Base-by-base conservation (phyloP, 2,329 filamentous ascomycete species). In the Fonsecaea nubica region DNA sequence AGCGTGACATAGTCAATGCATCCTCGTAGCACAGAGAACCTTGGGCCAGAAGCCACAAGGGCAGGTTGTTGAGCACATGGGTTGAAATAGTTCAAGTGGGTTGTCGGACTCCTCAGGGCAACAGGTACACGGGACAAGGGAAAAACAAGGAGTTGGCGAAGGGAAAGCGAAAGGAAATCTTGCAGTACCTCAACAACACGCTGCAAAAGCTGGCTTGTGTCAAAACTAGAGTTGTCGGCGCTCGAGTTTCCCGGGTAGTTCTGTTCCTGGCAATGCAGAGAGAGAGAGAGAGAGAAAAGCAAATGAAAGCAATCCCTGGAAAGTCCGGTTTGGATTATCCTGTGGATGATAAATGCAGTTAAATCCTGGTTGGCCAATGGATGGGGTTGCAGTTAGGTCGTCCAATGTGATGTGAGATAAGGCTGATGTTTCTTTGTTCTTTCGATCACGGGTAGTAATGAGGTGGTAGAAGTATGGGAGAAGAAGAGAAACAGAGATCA, bases 171-270 rank as follows among this genome's bases (percentile, higher is more conserved):
- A 61, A 36, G 58, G 54, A 61, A 61, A 30, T 30, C n/a, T 42
- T 52, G 45, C 38, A 61, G 58, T 61, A 61, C 58, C 58, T 61
- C 58, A 61, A 61, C 58, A 61, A 40, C 45, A 61, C 45, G 58
- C 32, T 54, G 58, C 50, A 36, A 54, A 54, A 38, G 42, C 57
- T 40, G 57, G 42, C 40, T 59, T 42, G 38, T 48, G 45, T 59
- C 57, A 59, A 59, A 59, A 32, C 45, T 42, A 50, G 30, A 45
- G 25, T 52, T 50, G 57, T 59, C 57, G 57, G 50, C 2, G 10
- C 33, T 59, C 30, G 32, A 48, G 36, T 33, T 48, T 18, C 57
- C 33, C 15, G 21, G 55, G 55, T 42, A 30, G 45, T 12, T 32
- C 9, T 42, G 30, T 3, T 45, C 55, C 55, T 25, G 55, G 55